phyloP scores from a whole-genome alignment of 495 filamentous ascomycete species.

The Entonaema liquescens region DNA sequence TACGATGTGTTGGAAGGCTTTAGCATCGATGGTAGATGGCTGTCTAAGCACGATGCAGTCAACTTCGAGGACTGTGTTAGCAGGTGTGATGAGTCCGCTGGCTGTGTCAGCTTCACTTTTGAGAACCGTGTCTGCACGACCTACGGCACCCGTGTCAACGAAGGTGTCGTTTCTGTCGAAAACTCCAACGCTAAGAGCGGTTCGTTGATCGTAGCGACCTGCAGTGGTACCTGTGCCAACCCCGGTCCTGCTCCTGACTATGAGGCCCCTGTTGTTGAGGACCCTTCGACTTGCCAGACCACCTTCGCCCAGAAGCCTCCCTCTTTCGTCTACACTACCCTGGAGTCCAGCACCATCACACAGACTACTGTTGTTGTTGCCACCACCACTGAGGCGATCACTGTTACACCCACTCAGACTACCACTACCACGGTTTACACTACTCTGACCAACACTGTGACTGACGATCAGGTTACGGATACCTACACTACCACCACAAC shows the following conservation, averaged over 20 bases:
- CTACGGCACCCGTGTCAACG: constrained; percentile 14
- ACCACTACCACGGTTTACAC: constrained; percentile 24
- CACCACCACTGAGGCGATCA: constrained; percentile 13
- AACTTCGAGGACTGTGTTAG: constrained; percentile 21
- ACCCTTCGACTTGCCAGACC: constrained; percentile 18
- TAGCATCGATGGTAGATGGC: not conserved
- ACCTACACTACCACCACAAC: constrained; percentile 16
- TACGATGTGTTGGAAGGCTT: constrained; percentile 20
- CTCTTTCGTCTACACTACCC: constrained; percentile 9
- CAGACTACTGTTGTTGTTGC: not conserved
- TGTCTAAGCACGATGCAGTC: not conserved
- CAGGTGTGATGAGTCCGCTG: constrained; percentile 7
- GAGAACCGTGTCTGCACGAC: not conserved
- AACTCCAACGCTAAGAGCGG: constrained; percentile 12
- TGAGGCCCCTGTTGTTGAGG: constrained; percentile 9
- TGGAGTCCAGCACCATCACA: constrained; percentile 1
- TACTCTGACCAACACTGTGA: not conserved
- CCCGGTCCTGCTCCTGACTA: constrained; percentile 2
- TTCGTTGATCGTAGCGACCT: constrained; percentile 21
- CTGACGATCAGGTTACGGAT: constrained; percentile 13
- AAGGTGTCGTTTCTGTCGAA: constrained; percentile 8
- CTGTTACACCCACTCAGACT: constrained; percentile 3
- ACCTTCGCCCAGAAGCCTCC: constrained; percentile 22
- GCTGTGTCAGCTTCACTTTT: constrained; percentile 19
- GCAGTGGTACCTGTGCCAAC: constrained; percentile 12